These are phyloP conservation scores for Aristolochia fimbriata DNA, from an alignment of 164 flowering plant species.

Conservation along the genomic window DNA sequence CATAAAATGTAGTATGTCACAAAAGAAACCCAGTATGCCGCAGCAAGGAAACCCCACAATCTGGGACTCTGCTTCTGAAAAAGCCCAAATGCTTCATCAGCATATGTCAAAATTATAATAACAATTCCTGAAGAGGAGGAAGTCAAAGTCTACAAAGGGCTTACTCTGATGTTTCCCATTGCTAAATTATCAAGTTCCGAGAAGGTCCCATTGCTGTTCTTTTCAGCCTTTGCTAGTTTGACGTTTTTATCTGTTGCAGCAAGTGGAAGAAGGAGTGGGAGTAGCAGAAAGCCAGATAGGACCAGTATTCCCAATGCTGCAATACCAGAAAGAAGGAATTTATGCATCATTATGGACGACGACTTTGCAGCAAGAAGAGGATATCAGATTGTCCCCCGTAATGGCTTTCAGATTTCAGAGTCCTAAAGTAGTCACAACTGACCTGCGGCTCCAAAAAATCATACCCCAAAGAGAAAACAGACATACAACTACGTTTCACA, in stretches of 20 bases:
- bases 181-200: slow-evolving; percentile 66
- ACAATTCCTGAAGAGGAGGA: no score
- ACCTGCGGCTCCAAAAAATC: no score
- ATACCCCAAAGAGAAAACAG: no score
- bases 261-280: slow-evolving; percentile 73
- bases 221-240: slow-evolving; percentile 2
- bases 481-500: no score
- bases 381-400: no score
- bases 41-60: slow-evolving; percentile 74
- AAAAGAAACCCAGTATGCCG: slow-evolving; percentile 73
- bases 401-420: no score
- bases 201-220: slow-evolving; percentile 48
- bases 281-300: slow-evolving; percentile 49
- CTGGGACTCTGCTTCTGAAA: slow-evolving; percentile 53
- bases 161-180: slow-evolving; percentile 66
- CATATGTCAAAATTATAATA: no score
- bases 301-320: slow-evolving; percentile 71
- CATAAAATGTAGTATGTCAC: slow-evolving; percentile 62
- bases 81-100: background rate
- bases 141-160: slow-evolving; percentile 3
- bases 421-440: no score
- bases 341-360: background rate
- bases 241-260: slow-evolving; percentile 46
- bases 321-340: slow-evolving; percentile 4
- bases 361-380: no score